Base-by-base conservation (phyloP, 257 asterid genomes). In the Plantago elongata region DNA sequence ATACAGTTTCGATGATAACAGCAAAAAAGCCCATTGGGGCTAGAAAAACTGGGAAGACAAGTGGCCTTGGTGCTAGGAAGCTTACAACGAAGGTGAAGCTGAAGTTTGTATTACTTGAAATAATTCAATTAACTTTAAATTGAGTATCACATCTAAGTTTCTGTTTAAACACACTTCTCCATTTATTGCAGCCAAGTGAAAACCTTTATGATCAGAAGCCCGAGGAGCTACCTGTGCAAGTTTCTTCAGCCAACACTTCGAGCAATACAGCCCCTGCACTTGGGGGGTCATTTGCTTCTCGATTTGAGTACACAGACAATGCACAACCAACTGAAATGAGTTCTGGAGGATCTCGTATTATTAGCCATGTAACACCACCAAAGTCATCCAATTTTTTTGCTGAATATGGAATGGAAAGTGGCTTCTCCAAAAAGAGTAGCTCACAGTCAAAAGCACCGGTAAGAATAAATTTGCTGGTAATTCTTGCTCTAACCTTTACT, bases 181-280 rank as follows among this genome's bases (percentile, higher is more conserved):
- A 10, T 67, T 9, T 6, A 56, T 68, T 71, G 87, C 89, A 92
- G 99, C 70, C 94, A 42, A 86, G 83, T 69, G 99, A 89, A 80
- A 83, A 84, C 75, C 90, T 92, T 56, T 92, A 92, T 75, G 99
- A 92, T 61, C 99, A 92, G 82, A 89, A 86, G 79, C 99, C 97
- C 57, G 96, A 83, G 70, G 99, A 84, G 69, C 74, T 74, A 27
- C 83, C 85, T 44, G 83, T 83, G 15, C 86, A 83, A 75, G 72
- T 85, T 68, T 67, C 95, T 69, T 61, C 89, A 27, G 72, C 72
- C 49, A 79, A 73, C 67, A 68, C 95, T 62, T 57, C 84, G 76
- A 76, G 63, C 65, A 74, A 62, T 72, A 77, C 63, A 71, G 55
- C 67, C 65, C 75, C 94, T 48, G 68, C 78, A 51, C 66, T 64